Percentiles rank a stretch among this genome's conserved stretches.
Evolutionary conservation across 2,329 filamentous ascomycete species (phyloP).

Genomic region (Aspergillus carbonarius): DNA sequence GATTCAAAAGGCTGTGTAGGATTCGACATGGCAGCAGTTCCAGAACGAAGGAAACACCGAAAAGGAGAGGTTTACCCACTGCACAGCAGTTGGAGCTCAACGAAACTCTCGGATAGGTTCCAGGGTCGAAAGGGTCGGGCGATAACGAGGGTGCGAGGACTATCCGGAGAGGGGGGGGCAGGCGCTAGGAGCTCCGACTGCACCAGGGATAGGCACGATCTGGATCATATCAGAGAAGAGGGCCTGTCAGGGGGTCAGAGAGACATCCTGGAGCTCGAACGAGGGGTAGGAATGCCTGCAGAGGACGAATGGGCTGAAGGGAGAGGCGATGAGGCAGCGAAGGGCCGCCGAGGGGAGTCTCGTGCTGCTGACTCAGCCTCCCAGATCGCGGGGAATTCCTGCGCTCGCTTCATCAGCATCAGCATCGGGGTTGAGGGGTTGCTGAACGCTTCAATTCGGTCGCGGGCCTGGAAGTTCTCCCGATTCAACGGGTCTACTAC

Average conservation of each 20-base stretch:
- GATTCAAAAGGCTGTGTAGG: conserved; percentile 51
- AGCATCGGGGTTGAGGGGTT: not conserved
- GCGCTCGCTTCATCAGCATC: not conserved
- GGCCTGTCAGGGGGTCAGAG: conserved; percentile 18
- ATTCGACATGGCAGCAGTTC: conserved; percentile 40
- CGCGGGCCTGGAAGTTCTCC: too few relatives aligned
- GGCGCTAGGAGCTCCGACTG: conserved; percentile 26
- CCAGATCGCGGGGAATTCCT: conserved; percentile 5
- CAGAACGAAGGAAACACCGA: not conserved
- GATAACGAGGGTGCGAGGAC: not conserved
- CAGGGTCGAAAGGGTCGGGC: not conserved
- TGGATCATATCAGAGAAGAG: conserved; percentile 45
- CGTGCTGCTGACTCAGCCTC: conserved; percentile 21
- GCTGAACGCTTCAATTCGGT: not conserved
- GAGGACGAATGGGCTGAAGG: not conserved
- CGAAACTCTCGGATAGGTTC: not conserved
- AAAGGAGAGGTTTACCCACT: conserved; percentile 2
- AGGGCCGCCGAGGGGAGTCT: conserved; percentile 6
- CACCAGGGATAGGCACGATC: conserved; percentile 48
- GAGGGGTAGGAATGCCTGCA: conserved; percentile 9
- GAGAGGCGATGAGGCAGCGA: not conserved
- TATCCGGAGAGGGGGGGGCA: conserved; percentile 5
- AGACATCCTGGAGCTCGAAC: conserved; percentile 20
- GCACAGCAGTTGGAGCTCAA: conserved; percentile 8
- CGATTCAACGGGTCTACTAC: too few relatives aligned